Percentiles rank a stretch among this genome's conserved stretches.
Evolutionary conservation across 2,329 filamentous ascomycete genomes (phyloP).

Genomic region (Calonectria honghensis): DNA sequence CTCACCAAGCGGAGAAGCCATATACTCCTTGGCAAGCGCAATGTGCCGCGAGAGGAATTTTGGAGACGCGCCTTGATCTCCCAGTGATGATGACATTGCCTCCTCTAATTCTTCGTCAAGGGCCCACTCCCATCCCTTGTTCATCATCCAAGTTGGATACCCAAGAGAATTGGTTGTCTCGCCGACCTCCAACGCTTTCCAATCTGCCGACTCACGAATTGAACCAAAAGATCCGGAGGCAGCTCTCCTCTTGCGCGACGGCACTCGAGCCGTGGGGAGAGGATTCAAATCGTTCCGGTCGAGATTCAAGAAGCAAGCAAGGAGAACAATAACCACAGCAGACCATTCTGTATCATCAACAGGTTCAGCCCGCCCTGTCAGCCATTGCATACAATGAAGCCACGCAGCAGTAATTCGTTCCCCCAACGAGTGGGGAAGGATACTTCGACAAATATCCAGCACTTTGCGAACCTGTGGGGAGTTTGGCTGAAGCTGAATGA

Average conservation of each 20-base stretch:
- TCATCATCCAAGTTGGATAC: slow-evolving; percentile 76
- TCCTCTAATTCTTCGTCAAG: slow-evolving; percentile 71
- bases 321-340: slow-evolving; percentile 77
- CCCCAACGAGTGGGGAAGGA: slow-evolving; percentile 75
- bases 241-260: slow-evolving; percentile 58
- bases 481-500: slow-evolving; percentile 79
- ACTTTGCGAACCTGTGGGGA: slow-evolving; percentile 77
- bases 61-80: slow-evolving; percentile 50
- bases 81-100: slow-evolving; percentile 49
- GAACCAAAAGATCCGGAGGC: slow-evolving; percentile 61
- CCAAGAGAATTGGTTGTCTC: slow-evolving; percentile 69
- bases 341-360: slow-evolving; percentile 80
- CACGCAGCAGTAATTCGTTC: slow-evolving; percentile 80
- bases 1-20: slow-evolving; percentile 75
- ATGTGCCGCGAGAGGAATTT: slow-evolving; percentile 72
- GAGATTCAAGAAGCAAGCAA: slow-evolving; percentile 78
- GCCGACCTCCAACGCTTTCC: slow-evolving; percentile 68
- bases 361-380: slow-evolving; percentile 68
- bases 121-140: slow-evolving; percentile 82
- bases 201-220: slow-evolving; percentile 64
- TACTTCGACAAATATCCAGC: slow-evolving; percentile 77
- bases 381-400: slow-evolving; percentile 85
- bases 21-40: slow-evolving; percentile 78
- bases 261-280: slow-evolving; percentile 51
- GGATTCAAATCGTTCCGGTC: slow-evolving; percentile 61